phyloP scores from a whole-genome alignment of 1,284 basidiomycete species.

The Papiliotrema fonsecae region DNA sequence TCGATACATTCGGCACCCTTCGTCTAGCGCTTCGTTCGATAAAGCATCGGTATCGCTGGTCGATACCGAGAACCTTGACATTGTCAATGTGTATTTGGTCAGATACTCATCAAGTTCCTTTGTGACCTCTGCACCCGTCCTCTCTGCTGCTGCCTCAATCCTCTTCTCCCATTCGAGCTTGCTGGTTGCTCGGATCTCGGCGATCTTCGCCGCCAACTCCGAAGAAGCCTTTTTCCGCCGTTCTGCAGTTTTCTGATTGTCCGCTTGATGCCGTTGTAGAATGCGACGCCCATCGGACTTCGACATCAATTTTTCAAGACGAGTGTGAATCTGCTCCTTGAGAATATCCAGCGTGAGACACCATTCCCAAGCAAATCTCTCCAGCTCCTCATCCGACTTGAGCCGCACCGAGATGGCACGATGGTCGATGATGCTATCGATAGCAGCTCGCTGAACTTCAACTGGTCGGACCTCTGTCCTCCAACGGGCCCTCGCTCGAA shows the following conservation, averaged over 20 bases:
- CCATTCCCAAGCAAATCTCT: conserved; percentile 28
- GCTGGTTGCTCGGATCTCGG: conserved; percentile 18
- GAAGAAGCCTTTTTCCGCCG: conserved; percentile 4
- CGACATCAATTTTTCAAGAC: background rate
- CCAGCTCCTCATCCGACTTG: conserved; percentile 15
- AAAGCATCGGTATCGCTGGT: background rate
- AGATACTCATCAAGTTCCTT: conserved; percentile 25
- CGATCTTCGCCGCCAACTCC: conserved; percentile 24
- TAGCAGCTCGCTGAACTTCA: conserved; percentile 23
- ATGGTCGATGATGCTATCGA: conserved; percentile 22
- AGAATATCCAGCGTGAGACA: conserved; percentile 15
- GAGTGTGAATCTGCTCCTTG: conserved; percentile 11
- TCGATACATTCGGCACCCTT: conserved; percentile 14
- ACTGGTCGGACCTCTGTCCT: conserved; percentile 16
- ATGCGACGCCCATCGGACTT: background rate
- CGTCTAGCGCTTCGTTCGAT: conserved; percentile 14
- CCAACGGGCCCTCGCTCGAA: conserved; percentile 28
- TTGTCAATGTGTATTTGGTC: conserved; percentile 12
- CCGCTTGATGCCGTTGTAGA: background rate
- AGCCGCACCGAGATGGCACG: conserved; percentile 10
- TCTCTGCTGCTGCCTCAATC: conserved; percentile 18
- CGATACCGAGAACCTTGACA: background rate
- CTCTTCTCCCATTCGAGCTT: conserved; percentile 25
- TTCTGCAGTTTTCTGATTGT: background rate
- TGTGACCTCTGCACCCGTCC: conserved; percentile 14